Evolutionary conservation across 2,329 filamentous ascomycete genomes (phyloP).

Genomic region (Taxawa tesnikishii): DNA sequence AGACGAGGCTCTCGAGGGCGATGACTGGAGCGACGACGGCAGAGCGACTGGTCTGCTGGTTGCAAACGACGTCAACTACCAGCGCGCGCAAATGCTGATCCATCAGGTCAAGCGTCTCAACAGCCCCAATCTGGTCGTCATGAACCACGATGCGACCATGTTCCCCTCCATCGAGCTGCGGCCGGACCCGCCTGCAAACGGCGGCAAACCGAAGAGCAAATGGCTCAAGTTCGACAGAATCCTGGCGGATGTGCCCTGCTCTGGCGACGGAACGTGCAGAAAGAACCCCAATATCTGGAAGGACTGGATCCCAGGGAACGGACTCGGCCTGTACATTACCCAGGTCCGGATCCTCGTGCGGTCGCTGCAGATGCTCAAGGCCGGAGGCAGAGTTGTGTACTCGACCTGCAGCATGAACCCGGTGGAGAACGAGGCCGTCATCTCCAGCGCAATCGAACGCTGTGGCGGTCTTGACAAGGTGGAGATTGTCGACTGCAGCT

Average conservation of each 20-base stretch:
- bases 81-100: constrained; percentile 90
- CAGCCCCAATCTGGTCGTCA: constrained; percentile 92
- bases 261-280: constrained; percentile 82
- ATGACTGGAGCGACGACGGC: constrained; percentile 60
- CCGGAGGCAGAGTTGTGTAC: constrained; percentile 88
- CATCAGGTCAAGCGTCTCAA: constrained; percentile 96
- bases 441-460: constrained; percentile 76
- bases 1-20: constrained; percentile 17
- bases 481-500: constrained; percentile 70
- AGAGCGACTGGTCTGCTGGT: constrained; percentile 83
- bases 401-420: constrained; percentile 99
- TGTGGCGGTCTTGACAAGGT: constrained; percentile 78
- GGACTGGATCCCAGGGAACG: constrained; percentile 83
- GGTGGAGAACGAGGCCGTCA: constrained; percentile 88
- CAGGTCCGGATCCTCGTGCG: constrained; percentile 85
- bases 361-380: constrained; percentile 90
- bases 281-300: constrained; percentile 95
- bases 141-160: constrained; percentile 93
- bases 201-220: constrained; percentile 43
- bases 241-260: constrained; percentile 91
- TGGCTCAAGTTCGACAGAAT: constrained; percentile 98
- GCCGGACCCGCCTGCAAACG: constrained; percentile 33
- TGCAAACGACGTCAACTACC: constrained; percentile 94
- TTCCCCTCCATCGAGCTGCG: constrained; percentile 88
- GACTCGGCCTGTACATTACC: constrained; percentile 72